Conservation (phyloP, 1,284 basidiomycete genomes). For the Phellopilus nigrolimitatus region DNA sequence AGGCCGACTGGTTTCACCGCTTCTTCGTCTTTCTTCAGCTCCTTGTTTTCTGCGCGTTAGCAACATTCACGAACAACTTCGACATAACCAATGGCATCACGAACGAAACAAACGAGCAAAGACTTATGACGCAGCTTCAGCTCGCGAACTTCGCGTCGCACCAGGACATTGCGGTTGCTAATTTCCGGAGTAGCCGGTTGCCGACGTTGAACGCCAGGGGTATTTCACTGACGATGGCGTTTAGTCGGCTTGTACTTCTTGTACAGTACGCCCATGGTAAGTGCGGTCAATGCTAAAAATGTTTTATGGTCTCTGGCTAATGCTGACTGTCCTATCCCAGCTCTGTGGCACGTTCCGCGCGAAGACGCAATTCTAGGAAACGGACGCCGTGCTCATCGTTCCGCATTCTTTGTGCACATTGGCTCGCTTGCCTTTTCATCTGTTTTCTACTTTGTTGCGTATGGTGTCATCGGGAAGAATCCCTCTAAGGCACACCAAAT, state of each 20-base stretch:
- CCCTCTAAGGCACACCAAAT: slow-evolving; percentile 14
- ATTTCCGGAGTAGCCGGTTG: slow-evolving; percentile 8
- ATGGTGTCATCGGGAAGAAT: slow-evolving; percentile 16
- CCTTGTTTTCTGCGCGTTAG: slow-evolving; percentile 21
- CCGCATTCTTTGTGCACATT: slow-evolving; percentile 18
- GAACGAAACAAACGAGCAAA: slow-evolving; percentile 6
- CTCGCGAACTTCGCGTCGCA: slow-evolving; percentile 1
- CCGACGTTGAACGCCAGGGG: slow-evolving; percentile 22
- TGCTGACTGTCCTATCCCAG: neutral
- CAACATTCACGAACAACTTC: slow-evolving; percentile 22
- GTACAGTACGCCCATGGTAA: slow-evolving; percentile 20
- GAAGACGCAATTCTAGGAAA: neutral
- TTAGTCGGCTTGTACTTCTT: slow-evolving; percentile 21
- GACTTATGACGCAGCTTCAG: slow-evolving; percentile 1
- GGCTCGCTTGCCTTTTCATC: slow-evolving; percentile 19
- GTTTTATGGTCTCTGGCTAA: neutral
- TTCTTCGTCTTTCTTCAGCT: slow-evolving; percentile 22
- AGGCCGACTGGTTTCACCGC: slow-evolving; percentile 21
- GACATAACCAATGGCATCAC: slow-evolving; percentile 18
- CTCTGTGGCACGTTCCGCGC: slow-evolving; percentile 15
- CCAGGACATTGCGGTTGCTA: slow-evolving; percentile 7
- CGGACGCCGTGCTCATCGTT: neutral
- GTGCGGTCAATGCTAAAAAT: neutral
- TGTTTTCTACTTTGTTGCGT: slow-evolving; percentile 17
- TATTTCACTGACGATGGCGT: slow-evolving; percentile 20